A percentile compares a stretch with the other conserved stretches of the same genome.
These are phyloP conservation scores for Uromyces viciae-fabae DNA, from an alignment of 1,284 basidiomycete genomes.

Conservation along the genomic window DNA sequence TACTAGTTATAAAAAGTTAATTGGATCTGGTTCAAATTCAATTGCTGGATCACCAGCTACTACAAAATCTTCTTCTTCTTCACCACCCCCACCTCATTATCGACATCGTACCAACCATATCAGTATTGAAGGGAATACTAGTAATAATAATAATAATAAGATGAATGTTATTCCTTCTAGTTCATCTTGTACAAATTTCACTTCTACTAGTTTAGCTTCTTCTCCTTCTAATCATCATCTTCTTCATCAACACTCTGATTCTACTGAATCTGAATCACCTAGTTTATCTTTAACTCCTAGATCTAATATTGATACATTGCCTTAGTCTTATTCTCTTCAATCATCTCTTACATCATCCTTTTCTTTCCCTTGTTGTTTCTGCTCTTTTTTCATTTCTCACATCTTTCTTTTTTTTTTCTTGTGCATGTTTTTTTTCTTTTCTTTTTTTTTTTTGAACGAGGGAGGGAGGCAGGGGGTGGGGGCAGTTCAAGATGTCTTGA, in stretches of 20 bases:
- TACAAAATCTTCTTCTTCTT: background rate
- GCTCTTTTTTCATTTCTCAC: background rate
- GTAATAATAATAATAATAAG: too few relatives aligned
- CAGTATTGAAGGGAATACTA: too few relatives aligned
- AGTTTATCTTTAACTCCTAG: background rate
- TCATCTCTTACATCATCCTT: background rate
- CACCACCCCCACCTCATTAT: background rate
- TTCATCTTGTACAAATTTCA: too few relatives aligned
- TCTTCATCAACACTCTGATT: background rate
- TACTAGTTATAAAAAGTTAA: background rate
- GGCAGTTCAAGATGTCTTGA: too few relatives aligned
- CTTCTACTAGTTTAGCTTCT: too few relatives aligned
- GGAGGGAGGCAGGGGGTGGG: too few relatives aligned
- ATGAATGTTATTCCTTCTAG: too few relatives aligned
- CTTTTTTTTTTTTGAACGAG: background rate
- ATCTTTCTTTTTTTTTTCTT: background rate
- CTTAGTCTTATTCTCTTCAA: background rate
- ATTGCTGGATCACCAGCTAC: background rate
- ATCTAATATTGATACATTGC: background rate
- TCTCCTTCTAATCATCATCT: background rate
- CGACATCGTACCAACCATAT: too few relatives aligned
- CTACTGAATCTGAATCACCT: background rate
- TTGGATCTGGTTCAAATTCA: background rate
- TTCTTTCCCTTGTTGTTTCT: background rate
- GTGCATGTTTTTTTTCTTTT: background rate